These are phyloP conservation scores for Coniosporium tulheliwenetii DNA, from an alignment of 2,329 filamentous ascomycete species.

Conservation along the genomic window DNA sequence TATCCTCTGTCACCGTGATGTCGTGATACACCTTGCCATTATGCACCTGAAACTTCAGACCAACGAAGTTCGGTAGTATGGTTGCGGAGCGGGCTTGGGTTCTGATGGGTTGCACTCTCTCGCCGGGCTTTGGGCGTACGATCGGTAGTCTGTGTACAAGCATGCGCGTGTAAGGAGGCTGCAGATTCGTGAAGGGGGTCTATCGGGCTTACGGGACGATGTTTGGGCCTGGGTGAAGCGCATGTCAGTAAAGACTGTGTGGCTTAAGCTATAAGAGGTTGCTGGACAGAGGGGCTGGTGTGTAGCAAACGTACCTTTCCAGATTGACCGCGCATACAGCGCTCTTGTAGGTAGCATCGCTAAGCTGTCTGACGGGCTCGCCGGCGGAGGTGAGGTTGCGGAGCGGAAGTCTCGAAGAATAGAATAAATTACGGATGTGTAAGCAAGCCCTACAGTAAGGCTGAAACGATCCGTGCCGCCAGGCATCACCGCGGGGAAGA, in stretches of 20 bases:
- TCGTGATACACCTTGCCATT: constrained; percentile 82
- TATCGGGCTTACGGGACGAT: constrained; percentile 47
- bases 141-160: constrained; percentile 43
- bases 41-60: constrained; percentile 76
- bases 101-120: constrained; percentile 56
- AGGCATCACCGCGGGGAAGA: too few relatives aligned
- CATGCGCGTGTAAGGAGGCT: background rate
- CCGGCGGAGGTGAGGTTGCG: too few relatives aligned
- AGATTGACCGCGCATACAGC: constrained; percentile 62
- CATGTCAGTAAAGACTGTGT: too few relatives aligned
- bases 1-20: constrained; percentile 76
- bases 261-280: background rate
- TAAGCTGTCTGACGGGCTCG: too few relatives aligned
- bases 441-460: too few relatives aligned
- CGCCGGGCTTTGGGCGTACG: constrained; percentile 40
- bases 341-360: constrained; percentile 53
- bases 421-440: too few relatives aligned
- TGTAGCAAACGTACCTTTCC: constrained; percentile 52
- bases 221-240: constrained; percentile 39
- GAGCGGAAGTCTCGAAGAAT: too few relatives aligned
- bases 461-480: too few relatives aligned
- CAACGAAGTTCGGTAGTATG: constrained; percentile 84
- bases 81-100: constrained; percentile 81
- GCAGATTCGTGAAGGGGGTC: background rate
- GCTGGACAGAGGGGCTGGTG: background rate